phyloP scores from a whole-genome alignment of 768 basidiomycete species.

The Chalciporus chontae region DNA sequence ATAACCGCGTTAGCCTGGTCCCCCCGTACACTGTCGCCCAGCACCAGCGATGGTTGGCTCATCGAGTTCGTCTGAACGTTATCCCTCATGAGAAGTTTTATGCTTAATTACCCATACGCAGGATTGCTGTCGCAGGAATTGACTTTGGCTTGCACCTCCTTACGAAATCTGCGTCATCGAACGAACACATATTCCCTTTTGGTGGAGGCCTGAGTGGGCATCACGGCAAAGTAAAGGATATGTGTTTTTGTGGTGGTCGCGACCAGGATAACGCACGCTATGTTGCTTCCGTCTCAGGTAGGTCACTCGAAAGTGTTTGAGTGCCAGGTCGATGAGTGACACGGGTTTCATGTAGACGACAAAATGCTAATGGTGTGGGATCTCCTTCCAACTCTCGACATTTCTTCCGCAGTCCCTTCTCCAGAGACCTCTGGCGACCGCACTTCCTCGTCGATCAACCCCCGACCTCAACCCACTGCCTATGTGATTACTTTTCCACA shows the following conservation, averaged over 20 bases:
- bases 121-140: constrained; percentile 62
- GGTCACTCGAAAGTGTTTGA: constrained; percentile 3
- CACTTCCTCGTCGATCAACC: constrained; percentile 26
- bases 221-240: constrained; percentile 72
- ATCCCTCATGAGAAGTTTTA: not conserved
- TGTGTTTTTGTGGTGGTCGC: constrained; percentile 76
- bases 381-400: constrained; percentile 54
- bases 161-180: constrained; percentile 46
- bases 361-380: constrained; percentile 88
- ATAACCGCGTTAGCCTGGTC: no score
- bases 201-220: constrained; percentile 82
- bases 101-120: constrained; percentile 28
- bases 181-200: constrained; percentile 62
- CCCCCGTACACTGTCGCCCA: no score
- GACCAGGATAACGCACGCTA: constrained; percentile 66
- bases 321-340: constrained; percentile 3
- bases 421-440: constrained; percentile 31
- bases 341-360: constrained; percentile 51
- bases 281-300: constrained; percentile 79
- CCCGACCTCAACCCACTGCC: constrained; percentile 69
- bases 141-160: constrained; percentile 73
- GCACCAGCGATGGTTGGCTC: constrained; percentile 65
- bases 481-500: constrained; percentile 73
- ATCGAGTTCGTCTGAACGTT: constrained; percentile 54
- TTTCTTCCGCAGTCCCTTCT: constrained; percentile 36